A percentile compares a stretch with the other conserved stretches of the same genome.
phyloP scores from a whole-genome alignment of 179 eudicot genomes.

The Beta lomatogona region DNA sequence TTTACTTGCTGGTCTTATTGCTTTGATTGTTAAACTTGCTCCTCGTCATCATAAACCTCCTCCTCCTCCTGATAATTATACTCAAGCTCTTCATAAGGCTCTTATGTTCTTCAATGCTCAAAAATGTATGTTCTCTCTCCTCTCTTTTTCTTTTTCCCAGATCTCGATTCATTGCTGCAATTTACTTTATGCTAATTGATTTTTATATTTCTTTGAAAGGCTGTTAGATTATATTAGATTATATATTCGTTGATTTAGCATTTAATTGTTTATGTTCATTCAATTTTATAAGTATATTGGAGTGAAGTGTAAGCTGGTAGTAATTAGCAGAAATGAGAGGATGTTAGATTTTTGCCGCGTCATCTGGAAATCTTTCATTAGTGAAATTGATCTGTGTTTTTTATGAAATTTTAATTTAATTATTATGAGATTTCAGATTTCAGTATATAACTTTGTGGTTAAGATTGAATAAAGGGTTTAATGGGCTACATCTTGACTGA shows the following conservation, averaged over 20 bases:
- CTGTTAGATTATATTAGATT: not conserved
- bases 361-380: not conserved
- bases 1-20: slow-evolving; percentile 53
- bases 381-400: not conserved
- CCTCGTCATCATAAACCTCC: slow-evolving; percentile 56
- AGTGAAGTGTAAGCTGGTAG: too few relatives aligned
- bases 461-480: not conserved
- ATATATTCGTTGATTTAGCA: not conserved
- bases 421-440: too few relatives aligned
- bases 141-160: not conserved
- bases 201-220: too few relatives aligned
- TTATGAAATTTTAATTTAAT: too few relatives aligned
- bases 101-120: slow-evolving; percentile 98
- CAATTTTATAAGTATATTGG: not conserved
- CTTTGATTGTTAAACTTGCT: slow-evolving; percentile 62
- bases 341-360: not conserved
- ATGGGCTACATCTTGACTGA: not conserved
- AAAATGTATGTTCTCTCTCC: slow-evolving; percentile 49
- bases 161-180: not conserved
- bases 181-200: too few relatives aligned
- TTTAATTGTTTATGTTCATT: not conserved
- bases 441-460: not conserved
- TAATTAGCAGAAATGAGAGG: not conserved
- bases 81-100: slow-evolving; percentile 68
- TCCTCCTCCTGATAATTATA: slow-evolving; percentile 87